Evolutionary conservation across 306 rosid genomes (phyloP), one percentile per base, ranked within the genome.

Genomic region (Vigna radiata): DNA sequence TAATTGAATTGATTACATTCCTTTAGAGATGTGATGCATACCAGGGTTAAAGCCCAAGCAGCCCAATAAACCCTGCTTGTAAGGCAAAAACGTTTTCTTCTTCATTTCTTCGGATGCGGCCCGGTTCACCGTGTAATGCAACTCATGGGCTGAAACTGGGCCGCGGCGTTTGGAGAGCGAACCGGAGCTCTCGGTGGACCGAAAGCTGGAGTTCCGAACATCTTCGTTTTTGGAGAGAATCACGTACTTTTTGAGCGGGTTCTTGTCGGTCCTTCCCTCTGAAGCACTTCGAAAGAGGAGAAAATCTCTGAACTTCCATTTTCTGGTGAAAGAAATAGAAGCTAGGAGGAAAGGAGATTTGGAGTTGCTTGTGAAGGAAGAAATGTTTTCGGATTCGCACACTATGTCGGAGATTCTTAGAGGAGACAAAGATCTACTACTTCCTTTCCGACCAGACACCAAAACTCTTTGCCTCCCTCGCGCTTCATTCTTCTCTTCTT

Each of bases 21-120:
- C 88, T 15, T 82, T 87, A 11, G 97, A 82, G 68, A 95, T 73
- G 1, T 87, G 90, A 39, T 86, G 87, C 72, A 90, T 50, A 19
- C 79, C 76, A 31, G 86, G 83, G 69, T 83, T 88, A 68, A 91
- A 92, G 27, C 99, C 91, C 79, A 96, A 70, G 72, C 99, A 96
- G 1, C 99, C 99, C 50, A 91, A 79, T 41, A 93, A 82, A 2
- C 98, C 99, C 17, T 88, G 91, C 59, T 89, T 96, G 78, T 96
- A 96, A 6, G 99, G 99, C 93, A 96, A 86, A 53, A 83, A 68
- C 3, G 99, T 96, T 76, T 85, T 96, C 81, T 77, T 96, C 87
- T 77, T 96, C 98, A 96, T 68, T 81, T 92, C 98, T 80, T 91
- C 97, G 1, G 97, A 73, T 6, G 88, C 98, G 8, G 99, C 97